phyloP scores from a whole-genome alignment of 2,329 filamentous ascomycete species.

The Pseudonectria buxi region DNA sequence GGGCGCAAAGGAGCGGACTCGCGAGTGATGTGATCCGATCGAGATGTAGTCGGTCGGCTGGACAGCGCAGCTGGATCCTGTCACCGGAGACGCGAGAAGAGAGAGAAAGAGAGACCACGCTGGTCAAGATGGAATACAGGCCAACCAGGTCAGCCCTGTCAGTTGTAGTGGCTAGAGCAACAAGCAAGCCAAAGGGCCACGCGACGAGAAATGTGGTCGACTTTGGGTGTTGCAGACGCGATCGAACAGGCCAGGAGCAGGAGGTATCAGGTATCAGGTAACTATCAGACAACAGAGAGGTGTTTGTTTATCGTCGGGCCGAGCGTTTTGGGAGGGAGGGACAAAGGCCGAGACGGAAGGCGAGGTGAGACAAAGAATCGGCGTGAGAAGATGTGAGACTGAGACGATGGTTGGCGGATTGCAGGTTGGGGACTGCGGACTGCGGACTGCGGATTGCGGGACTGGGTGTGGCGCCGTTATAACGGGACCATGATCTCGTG shows the following conservation, averaged over 20 bases:
- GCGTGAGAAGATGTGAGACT: slow-evolving; percentile 17
- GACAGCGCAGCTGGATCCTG: slow-evolving; percentile 25
- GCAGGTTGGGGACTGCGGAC: slow-evolving; percentile 11
- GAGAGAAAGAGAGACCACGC: slow-evolving; percentile 10
- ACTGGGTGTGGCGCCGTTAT: slow-evolving; percentile 17
- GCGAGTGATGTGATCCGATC: slow-evolving; percentile 12
- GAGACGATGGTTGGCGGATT: slow-evolving; percentile 19
- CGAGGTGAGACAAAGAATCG: slow-evolving; percentile 27
- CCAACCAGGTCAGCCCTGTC: no score
- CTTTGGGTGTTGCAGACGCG: no score
- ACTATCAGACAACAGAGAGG: neutral
- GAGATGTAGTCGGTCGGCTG: slow-evolving; percentile 12
- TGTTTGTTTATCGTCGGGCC: slow-evolving; percentile 17
- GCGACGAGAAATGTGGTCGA: neutral
- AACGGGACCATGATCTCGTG: slow-evolving; percentile 21
- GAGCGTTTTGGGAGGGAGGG: slow-evolving; percentile 19
- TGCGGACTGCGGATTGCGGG: no score
- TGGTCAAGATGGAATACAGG: neutral
- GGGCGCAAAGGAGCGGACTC: slow-evolving; percentile 18
- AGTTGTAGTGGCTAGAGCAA: no score
- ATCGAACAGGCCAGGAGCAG: slow-evolving; percentile 9
- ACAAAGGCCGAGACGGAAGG: slow-evolving; percentile 18
- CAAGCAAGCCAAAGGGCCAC: slow-evolving; percentile 1
- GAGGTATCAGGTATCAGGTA: neutral
- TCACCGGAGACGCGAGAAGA: slow-evolving; percentile 13